Conservation (phyloP, 768 basidiomycete genomes). For the Tulasnella sp. region DNA sequence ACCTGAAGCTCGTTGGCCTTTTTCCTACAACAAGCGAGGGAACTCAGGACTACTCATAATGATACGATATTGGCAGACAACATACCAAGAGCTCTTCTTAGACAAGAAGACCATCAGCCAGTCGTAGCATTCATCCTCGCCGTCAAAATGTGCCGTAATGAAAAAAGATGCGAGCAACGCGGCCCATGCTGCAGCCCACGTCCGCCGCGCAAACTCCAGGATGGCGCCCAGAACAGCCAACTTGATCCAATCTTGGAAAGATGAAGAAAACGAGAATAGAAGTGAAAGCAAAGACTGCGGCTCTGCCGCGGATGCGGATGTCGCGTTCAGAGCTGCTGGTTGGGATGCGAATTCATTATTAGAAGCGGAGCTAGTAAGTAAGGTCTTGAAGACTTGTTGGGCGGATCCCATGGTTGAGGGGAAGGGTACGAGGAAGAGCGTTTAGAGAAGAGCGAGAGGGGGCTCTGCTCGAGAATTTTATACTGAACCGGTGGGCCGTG, state of each 20-base stretch:
- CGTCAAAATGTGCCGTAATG: slow-evolving; percentile 59
- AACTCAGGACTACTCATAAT: slow-evolving; percentile 29
- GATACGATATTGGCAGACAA: slow-evolving; percentile 13
- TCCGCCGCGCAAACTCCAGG: slow-evolving; percentile 56
- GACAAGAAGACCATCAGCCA: slow-evolving; percentile 74
- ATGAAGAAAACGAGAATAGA: slow-evolving; percentile 29
- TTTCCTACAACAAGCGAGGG: slow-evolving; percentile 10
- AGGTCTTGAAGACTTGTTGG: not conserved
- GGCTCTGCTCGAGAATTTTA: slow-evolving; percentile 5
- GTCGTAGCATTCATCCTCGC: slow-evolving; percentile 56
- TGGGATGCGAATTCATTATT: not conserved
- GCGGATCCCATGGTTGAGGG: slow-evolving; percentile 1
- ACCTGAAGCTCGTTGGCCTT: slow-evolving; percentile 53
- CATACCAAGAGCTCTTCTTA: slow-evolving; percentile 57
- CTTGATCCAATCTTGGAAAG: slow-evolving; percentile 54
- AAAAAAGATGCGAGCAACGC: slow-evolving; percentile 52
- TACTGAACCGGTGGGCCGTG: not conserved
- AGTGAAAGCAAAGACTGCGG: slow-evolving; percentile 22
- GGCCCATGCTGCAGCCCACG: slow-evolving; percentile 45
- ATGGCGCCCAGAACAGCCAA: slow-evolving; percentile 59
- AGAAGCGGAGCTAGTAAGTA: not conserved
- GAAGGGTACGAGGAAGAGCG: not conserved
- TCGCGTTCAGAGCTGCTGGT: not conserved
- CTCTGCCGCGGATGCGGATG: slow-evolving; percentile 16
- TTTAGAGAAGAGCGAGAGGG: not conserved